These are phyloP conservation scores for Penicillium goetzii DNA, from an alignment of 495 filamentous ascomycete genomes.

Conservation along the genomic window DNA sequence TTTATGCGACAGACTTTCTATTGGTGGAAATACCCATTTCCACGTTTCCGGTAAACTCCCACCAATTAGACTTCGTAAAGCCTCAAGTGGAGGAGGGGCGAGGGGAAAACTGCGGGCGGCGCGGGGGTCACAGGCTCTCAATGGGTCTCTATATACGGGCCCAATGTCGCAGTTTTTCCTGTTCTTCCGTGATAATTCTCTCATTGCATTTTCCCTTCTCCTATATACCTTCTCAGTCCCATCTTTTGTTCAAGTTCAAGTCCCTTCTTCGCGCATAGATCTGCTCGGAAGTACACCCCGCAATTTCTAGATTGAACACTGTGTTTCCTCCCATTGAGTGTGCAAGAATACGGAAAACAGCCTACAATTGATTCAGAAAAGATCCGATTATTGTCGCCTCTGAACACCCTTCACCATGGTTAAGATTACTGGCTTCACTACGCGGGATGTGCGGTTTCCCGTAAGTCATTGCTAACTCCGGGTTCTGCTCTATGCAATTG, in stretches of 20 bases:
- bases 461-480: conserved; percentile 44
- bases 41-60: conserved; percentile 31
- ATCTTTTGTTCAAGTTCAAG: background rate
- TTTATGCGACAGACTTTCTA: conserved; percentile 13
- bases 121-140: conserved; percentile 25
- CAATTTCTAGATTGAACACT: conserved; percentile 8
- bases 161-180: conserved; percentile 20
- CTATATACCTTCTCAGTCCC: background rate
- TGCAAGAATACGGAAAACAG: background rate
- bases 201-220: background rate
- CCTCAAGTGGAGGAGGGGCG: conserved; percentile 20
- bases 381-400: background rate
- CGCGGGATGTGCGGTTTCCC: conserved; percentile 89
- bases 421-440: conserved; percentile 79
- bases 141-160: conserved; percentile 32
- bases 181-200: conserved; percentile 10
- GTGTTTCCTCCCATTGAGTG: conserved; percentile 10
- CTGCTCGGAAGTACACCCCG: conserved; percentile 8
- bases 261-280: background rate
- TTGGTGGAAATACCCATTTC: conserved; percentile 38
- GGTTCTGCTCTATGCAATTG: background rate
- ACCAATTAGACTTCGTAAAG: conserved; percentile 31
- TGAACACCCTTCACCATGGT: conserved; percentile 52
- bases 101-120: conserved; percentile 26
- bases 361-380: conserved; percentile 17